Conservation (phyloP, 352 stramenopile species). For the Pythium periplocum region DNA sequence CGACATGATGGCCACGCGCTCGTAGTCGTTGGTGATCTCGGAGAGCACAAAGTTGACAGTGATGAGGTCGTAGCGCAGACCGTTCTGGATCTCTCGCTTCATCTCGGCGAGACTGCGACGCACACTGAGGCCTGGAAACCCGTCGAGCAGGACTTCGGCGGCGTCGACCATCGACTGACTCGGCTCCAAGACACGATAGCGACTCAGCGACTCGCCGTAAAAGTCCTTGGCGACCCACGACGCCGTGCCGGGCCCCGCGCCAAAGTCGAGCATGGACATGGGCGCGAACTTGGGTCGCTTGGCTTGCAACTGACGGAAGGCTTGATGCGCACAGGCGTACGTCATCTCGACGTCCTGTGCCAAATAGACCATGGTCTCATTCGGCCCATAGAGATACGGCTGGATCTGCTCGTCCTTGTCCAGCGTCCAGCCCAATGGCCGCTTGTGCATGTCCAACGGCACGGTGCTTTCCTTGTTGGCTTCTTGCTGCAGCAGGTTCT, state of each 20-base stretch:
- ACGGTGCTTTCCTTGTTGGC: conserved; percentile 40
- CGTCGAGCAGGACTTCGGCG: conserved; percentile 59
- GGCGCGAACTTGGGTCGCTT: conserved; percentile 51
- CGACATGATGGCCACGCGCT: conserved; percentile 70
- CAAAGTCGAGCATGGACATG: conserved; percentile 72
- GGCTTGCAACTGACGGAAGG: conserved; percentile 58
- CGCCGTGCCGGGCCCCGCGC: conserved; percentile 61
- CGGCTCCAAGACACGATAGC: conserved; percentile 74
- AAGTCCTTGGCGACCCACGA: conserved; percentile 76
- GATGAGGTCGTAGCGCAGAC: conserved; percentile 75
- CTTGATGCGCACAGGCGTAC: conserved; percentile 65
- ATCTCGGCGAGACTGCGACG: conserved; percentile 68
- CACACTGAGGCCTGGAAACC: conserved; percentile 68
- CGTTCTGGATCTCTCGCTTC: conserved; percentile 65
- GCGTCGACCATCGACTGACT: conserved; percentile 86
- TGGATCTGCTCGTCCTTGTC: conserved; percentile 60
- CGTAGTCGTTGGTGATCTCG: conserved; percentile 80
- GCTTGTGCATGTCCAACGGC: conserved; percentile 77
- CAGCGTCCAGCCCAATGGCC: conserved; percentile 72
- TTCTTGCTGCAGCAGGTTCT: conserved; percentile 43
- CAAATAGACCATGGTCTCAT: conserved; percentile 70
- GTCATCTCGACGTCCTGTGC: conserved; percentile 68
- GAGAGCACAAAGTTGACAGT: conserved; percentile 71
- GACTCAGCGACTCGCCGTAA: conserved; percentile 49
- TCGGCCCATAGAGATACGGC: conserved; percentile 58